Base-by-base conservation (phyloP, 345 rosid species). In the Bretschneidera sinensis region DNA sequence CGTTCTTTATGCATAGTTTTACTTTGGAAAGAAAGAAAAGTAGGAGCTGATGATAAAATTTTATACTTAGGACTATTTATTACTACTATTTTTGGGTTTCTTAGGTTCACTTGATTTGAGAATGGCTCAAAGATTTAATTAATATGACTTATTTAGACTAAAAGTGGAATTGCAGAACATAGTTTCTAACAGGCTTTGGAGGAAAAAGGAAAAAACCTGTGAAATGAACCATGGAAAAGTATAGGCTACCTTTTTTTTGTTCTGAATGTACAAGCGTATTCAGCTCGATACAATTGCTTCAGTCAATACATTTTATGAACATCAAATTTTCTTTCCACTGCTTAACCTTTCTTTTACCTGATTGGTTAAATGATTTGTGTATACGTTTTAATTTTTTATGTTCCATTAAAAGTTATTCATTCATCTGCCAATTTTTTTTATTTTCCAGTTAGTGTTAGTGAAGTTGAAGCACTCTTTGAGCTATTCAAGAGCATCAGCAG, bases 401-500 rank as follows among this genome's bases (percentile, higher is more conserved):
- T 64, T 62, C 54, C 97, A 95, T n/a, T n/a, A 39, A 39, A 39
- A 39, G 15, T 31, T 9, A 31, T 31, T 31, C 35, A n/a, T 31
- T 9, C 35, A 4, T 31, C 9, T 31, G 35, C 35, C 35, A 31
- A 31, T 9, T 9, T 65, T 33, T 62, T 52, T 66, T 24, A 56
- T 65, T 67, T 64, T 62, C 54, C 97, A 95, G 99, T 91, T 76
- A 88, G 95, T 74, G 97, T 95, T 24, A 91, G 95, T 78, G 99
- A 95, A 83, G 97, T 95, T 73, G 97, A 95, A 85, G 99, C 99
- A 54, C 76, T 95, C 22, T 91, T 88, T 75, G 99, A 91, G 78
- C 76, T 95, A 47, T 95, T 76, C 81, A 91, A 91, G 85, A 95
- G 92, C 86, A 88, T 95, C 79, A 91, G 99, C 78, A 78, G 96